Evolutionary conservation across 1,284 basidiomycete genomes (phyloP).

Genomic region (Trametes versicolor): DNA sequence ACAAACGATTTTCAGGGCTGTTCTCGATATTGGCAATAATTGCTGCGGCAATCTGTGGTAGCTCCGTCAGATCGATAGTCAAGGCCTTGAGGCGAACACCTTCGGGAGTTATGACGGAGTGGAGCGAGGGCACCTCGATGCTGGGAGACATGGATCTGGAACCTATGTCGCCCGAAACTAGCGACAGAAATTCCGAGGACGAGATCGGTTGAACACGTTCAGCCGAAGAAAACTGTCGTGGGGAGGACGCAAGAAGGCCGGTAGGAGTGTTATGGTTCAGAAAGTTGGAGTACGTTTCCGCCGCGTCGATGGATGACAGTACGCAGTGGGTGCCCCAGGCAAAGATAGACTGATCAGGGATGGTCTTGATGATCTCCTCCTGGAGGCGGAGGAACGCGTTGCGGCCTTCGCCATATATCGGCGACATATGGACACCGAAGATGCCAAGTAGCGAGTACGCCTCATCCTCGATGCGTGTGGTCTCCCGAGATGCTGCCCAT

Average conservation of each 20-base stretch:
- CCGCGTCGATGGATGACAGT: not conserved
- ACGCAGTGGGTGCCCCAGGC: not conserved
- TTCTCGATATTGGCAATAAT: too few species aligned
- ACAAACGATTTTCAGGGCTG: too few species aligned
- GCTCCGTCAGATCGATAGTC: not conserved
- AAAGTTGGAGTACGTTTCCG: not conserved
- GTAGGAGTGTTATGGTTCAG: not conserved
- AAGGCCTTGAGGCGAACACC: not conserved
- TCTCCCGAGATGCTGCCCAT: not conserved
- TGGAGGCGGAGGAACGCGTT: not conserved
- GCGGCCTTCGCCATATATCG: not conserved
- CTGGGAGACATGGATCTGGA: not conserved
- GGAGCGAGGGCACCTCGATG: not conserved
- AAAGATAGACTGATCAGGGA: not conserved
- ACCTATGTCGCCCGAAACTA: not conserved
- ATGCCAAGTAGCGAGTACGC: not conserved
- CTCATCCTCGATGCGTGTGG: not conserved
- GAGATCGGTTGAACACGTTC: not conserved
- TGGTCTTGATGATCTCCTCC: constrained; percentile 1
- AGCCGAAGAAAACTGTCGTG: not conserved
- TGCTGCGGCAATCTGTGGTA: not conserved
- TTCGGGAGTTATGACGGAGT: not conserved
- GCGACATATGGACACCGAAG: not conserved
- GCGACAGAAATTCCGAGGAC: not conserved
- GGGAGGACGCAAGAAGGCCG: not conserved